These are phyloP conservation scores for Niebla homalea DNA, from an alignment of 495 filamentous ascomycete species.

Conservation along the genomic window DNA sequence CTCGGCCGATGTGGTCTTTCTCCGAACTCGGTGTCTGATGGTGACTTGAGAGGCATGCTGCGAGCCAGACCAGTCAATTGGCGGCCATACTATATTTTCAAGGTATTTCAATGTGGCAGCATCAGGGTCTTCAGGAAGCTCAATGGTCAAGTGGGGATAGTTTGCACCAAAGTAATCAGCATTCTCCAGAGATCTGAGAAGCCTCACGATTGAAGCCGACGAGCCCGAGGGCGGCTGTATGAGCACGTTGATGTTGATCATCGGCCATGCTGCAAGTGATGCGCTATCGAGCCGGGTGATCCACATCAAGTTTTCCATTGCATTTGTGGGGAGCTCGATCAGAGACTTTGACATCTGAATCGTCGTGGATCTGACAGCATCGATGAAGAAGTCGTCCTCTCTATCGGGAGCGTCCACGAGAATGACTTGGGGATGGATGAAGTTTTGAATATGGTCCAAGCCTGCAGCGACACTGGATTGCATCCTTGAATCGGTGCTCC, in stretches of 20 bases:
- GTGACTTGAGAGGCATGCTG: slow-evolving; percentile 35
- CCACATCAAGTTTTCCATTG: slow-evolving; percentile 54
- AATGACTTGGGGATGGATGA: slow-evolving; percentile 36
- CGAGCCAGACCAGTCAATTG: slow-evolving; percentile 26
- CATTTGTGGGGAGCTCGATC: slow-evolving; percentile 52
- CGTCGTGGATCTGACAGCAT: slow-evolving; percentile 34
- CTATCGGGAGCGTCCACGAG: slow-evolving; percentile 31
- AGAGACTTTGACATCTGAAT: slow-evolving; percentile 33
- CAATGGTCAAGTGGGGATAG: slow-evolving; percentile 61
- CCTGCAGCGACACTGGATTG: slow-evolving; percentile 31
- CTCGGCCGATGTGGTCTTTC: slow-evolving; percentile 37
- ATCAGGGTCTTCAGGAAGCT: slow-evolving; percentile 58
- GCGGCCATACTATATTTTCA: slow-evolving; percentile 50
- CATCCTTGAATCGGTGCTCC: slow-evolving; percentile 38
- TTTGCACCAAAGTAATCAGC: slow-evolving; percentile 59
- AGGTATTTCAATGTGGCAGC: slow-evolving; percentile 44
- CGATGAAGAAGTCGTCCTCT: slow-evolving; percentile 42
- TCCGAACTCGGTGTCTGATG: slow-evolving; percentile 57
- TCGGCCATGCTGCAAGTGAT: slow-evolving; percentile 63
- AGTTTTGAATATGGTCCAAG: slow-evolving; percentile 32
- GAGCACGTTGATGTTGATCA: slow-evolving; percentile 58
- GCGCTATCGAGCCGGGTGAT: slow-evolving; percentile 58
- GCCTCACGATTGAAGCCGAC: slow-evolving; percentile 56
- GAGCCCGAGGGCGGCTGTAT: slow-evolving; percentile 56
- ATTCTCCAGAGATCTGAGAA: slow-evolving; percentile 55